Conservation (phyloP, 2,329 filamentous ascomycete genomes). For the Colletotrichum chrysophilum region DNA sequence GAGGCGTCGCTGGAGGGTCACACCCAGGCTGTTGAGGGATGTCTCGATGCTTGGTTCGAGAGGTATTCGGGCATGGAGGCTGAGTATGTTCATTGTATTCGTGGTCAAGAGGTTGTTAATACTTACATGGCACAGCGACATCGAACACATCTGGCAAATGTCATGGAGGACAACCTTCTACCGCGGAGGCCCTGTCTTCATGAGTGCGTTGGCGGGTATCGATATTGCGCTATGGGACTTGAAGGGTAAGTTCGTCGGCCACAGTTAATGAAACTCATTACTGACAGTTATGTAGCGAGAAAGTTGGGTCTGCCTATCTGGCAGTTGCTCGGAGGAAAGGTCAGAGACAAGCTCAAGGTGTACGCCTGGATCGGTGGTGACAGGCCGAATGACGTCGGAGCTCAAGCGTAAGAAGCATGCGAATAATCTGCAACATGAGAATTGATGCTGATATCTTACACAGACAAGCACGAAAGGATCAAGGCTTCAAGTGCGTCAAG, state of each 20-base stretch:
- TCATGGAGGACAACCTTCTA: slow-evolving; percentile 77
- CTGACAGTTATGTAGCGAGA: slow-evolving; percentile 35
- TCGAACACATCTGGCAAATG: slow-evolving; percentile 82
- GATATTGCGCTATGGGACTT: slow-evolving; percentile 84
- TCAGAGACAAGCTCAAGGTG: slow-evolving; percentile 72
- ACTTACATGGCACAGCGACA: slow-evolving; percentile 56
- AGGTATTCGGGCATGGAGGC: slow-evolving; percentile 72
- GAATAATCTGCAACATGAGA: background rate
- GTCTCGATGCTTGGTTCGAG: slow-evolving; percentile 69
- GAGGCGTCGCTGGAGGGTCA: slow-evolving; percentile 79
- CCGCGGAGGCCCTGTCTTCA: slow-evolving; percentile 78
- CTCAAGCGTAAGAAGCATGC: slow-evolving; percentile 52
- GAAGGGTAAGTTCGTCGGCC: slow-evolving; percentile 49
- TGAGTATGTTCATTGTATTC: slow-evolving; percentile 52
- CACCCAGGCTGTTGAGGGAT: slow-evolving; percentile 75
- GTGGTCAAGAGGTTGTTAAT: fast-evolving
- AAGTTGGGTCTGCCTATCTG: slow-evolving; percentile 70
- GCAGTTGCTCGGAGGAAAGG: slow-evolving; percentile 76
- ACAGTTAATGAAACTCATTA: fast-evolving
- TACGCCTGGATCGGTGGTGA: slow-evolving; percentile 84
- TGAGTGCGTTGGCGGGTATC: slow-evolving; percentile 78
- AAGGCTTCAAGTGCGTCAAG: slow-evolving; percentile 73
- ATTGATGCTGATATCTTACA: background rate
- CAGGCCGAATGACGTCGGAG: slow-evolving; percentile 68
- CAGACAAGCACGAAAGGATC: slow-evolving; percentile 60